phyloP scores from a whole-genome alignment of 306 rosid genomes.

The Cucumis sativus region Cucumber_9930_V3 NC_026659.2:16974501-16975000 shows the following conservation, averaged over 20 bases:
- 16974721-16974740: conserved; percentile 72
- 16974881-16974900: not conserved
- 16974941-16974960: no score
- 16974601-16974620: conserved; percentile 93
- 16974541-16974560: not conserved
- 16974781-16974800: not conserved
- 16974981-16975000: no score
- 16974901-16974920: no score
- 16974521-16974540: not conserved
- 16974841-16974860: not conserved
- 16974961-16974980: no score
- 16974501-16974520: not conserved
- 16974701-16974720: conserved; percentile 78
- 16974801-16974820: not conserved
- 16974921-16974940: no score
- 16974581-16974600: conserved; percentile 35
- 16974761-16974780: not conserved
- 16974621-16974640: conserved; percentile 96
- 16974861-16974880: not conserved
- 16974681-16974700: conserved; percentile 83
- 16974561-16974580: not conserved
- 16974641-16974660: conserved; percentile 88
- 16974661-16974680: conserved; percentile 72
- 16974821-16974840: not conserved
- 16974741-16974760: conserved; percentile 48